Evolutionary conservation across 1,139 yeast genomes (phyloP).

Genomic region (Candida sanyaensis): DNA sequence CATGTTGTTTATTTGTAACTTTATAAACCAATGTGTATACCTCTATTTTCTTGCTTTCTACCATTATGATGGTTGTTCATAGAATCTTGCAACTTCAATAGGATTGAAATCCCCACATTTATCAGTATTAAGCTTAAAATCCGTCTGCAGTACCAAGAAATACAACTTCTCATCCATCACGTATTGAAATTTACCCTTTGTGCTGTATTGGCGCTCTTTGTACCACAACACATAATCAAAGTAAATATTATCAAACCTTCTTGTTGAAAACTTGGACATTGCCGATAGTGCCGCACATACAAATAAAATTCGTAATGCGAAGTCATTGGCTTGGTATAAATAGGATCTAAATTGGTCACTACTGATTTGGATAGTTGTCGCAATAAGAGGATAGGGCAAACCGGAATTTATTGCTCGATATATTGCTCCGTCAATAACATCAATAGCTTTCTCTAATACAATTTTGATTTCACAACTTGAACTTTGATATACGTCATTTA

Average conservation of each 20-base stretch:
- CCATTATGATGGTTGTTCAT: background rate
- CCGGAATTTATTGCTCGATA: background rate
- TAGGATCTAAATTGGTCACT: background rate
- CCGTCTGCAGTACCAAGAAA: background rate
- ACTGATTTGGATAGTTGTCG: background rate
- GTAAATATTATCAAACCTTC: background rate
- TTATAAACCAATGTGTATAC: too few relatives aligned
- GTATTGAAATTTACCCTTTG: background rate
- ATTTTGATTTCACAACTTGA: background rate
- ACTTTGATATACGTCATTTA: background rate
- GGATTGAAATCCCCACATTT: background rate
- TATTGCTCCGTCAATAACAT: background rate
- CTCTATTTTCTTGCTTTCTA: too few relatives aligned
- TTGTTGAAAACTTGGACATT: background rate
- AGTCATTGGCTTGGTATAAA: background rate
- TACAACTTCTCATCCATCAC: background rate
- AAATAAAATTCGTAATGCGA: background rate
- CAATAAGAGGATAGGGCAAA: background rate
- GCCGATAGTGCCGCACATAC: background rate
- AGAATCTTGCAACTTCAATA: background rate
- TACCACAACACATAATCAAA: background rate
- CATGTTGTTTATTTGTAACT: too few relatives aligned
- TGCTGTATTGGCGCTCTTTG: background rate
- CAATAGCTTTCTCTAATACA: background rate
- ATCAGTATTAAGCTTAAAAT: background rate